Percentiles rank a stretch among this genome's conserved stretches.
These are phyloP conservation scores for Penicillium sp. DNA, from an alignment of 2,329 filamentous ascomycete genomes.

Conservation along the genomic window DNA sequence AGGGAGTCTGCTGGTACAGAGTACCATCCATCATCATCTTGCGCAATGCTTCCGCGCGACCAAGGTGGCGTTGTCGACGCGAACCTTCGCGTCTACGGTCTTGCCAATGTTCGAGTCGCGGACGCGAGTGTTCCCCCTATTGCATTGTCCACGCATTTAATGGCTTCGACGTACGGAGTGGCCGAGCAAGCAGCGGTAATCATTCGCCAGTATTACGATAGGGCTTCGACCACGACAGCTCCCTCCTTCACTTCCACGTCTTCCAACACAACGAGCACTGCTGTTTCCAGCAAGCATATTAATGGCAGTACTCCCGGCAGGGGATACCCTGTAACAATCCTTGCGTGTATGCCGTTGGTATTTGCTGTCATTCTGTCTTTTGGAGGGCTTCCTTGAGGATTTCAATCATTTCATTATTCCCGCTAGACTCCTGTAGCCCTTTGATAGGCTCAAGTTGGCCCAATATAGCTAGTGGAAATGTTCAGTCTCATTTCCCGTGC, in stretches of 20 bases:
- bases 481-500: conserved; percentile 55
- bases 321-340: not conserved
- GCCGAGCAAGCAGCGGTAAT: conserved; percentile 37
- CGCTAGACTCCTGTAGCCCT: conserved; percentile 45
- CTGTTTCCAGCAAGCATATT: not conserved
- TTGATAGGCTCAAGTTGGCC: conserved; percentile 51
- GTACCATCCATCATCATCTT: conserved; percentile 32
- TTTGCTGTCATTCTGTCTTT: not conserved
- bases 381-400: not conserved
- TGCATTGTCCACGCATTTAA: conserved; percentile 39
- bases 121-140: conserved; percentile 37
- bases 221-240: too few species aligned
- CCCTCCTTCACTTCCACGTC: not conserved
- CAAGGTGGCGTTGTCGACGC: conserved; percentile 36
- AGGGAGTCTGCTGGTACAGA: conserved; percentile 26
- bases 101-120: conserved; percentile 36
- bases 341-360: not conserved
- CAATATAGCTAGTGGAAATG: conserved; percentile 58
- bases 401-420: conserved; percentile 49
- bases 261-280: not conserved
- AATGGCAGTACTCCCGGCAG: not conserved
- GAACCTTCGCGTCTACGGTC: conserved; percentile 35
- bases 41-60: conserved; percentile 35
- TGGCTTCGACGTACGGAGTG: conserved; percentile 40
- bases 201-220: conserved; percentile 29